A percentile compares a stretch with the other conserved stretches of the same genome.
Evolutionary conservation across 176 grass and related monocot species (phyloP).

Genomic region (Musa beccarii): DNA sequence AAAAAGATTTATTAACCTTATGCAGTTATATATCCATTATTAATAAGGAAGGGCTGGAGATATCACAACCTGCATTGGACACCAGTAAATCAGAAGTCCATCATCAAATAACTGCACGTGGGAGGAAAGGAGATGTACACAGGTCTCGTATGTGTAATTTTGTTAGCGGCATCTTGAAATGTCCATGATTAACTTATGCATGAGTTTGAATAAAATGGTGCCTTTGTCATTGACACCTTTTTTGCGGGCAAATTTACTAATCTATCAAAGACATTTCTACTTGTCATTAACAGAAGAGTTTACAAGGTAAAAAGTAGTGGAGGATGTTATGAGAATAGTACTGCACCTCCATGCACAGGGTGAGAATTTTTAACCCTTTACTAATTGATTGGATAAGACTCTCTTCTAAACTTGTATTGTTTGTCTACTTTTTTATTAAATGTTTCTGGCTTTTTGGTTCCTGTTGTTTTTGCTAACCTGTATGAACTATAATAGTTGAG

Average conservation of each 20-base stretch:
- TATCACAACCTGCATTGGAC: slow-evolving; percentile 17
- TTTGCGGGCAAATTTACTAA: background rate
- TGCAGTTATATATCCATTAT: slow-evolving; percentile 14
- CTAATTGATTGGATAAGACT: background rate
- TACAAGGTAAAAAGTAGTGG: slow-evolving; percentile 5
- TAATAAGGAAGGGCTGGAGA: slow-evolving; percentile 9
- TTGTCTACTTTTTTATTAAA: background rate
- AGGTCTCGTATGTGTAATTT: background rate
- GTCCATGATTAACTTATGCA: background rate
- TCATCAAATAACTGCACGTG: slow-evolving; percentile 17
- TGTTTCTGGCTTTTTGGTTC: background rate
- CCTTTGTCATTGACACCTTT: background rate
- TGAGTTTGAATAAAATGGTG: background rate
- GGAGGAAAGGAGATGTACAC: slow-evolving; percentile 18
- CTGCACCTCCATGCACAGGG: slow-evolving; percentile 20
- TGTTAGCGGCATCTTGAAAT: background rate
- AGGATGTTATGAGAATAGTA: slow-evolving; percentile 14
- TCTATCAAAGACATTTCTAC: background rate
- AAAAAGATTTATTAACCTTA: background rate
- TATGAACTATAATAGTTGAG: background rate
- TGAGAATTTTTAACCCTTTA: background rate
- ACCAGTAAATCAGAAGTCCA: slow-evolving; percentile 12
- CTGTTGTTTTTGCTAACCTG: background rate
- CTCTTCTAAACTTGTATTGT: background rate
- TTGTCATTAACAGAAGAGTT: slow-evolving; percentile 16